Percentiles rank a stretch among this genome's conserved stretches.
phyloP scores from a whole-genome alignment of 1,284 basidiomycete genomes.

The Sanghuangporus weigelae region DNA sequence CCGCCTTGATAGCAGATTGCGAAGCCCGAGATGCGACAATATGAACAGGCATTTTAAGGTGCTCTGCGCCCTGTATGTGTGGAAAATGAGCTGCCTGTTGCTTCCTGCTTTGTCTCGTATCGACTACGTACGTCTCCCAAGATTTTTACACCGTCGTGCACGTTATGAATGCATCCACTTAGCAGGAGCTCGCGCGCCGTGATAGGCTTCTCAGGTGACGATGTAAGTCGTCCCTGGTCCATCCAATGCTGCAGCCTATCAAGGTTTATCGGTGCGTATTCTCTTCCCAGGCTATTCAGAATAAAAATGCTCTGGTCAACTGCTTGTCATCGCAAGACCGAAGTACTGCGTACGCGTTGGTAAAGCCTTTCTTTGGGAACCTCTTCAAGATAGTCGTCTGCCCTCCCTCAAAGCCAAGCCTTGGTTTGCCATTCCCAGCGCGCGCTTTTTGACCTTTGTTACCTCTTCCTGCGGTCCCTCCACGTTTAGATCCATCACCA shows the following conservation, averaged over 20 bases:
- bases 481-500: conserved; percentile 86
- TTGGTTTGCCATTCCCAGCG: conserved; percentile 84
- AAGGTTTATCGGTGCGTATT: conserved; percentile 82
- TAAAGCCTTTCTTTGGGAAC: conserved; percentile 93
- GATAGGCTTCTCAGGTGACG: conserved; percentile 77
- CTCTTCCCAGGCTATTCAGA: conserved; percentile 55
- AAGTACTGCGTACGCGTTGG: conserved; percentile 62
- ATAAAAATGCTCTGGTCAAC: not conserved
- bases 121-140: conserved; percentile 66
- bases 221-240: conserved; percentile 77
- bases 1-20: conserved; percentile 78
- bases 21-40: conserved; percentile 85
- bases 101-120: not conserved
- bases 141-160: conserved; percentile 88
- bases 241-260: conserved; percentile 91
- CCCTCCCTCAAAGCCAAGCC: conserved; percentile 88
- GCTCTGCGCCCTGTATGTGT: conserved; percentile 50
- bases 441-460: conserved; percentile 96
- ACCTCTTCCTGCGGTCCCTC: conserved; percentile 90
- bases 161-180: conserved; percentile 85
- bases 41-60: conserved; percentile 72
- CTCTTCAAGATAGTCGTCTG: conserved; percentile 91
- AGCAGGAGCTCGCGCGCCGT: conserved; percentile 82
- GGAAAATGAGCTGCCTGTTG: conserved; percentile 10
- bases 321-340: not conserved